Base-by-base conservation (phyloP, 2,329 filamentous ascomycete genomes). In the Monosporascus ibericus region DNA sequence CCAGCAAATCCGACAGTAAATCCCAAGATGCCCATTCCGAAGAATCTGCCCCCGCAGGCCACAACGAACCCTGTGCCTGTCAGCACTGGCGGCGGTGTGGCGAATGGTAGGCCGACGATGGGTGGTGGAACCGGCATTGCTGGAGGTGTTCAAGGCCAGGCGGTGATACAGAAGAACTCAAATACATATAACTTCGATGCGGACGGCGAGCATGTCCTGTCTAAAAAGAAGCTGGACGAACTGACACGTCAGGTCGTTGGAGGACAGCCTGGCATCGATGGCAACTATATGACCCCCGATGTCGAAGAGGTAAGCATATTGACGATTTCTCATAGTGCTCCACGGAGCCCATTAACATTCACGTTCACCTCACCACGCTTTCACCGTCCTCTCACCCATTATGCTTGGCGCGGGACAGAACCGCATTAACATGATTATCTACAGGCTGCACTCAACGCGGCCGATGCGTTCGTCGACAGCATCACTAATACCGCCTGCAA, bases 151-250 rank as follows among this genome's bases (percentile, higher is more conserved):
- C 88, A 96, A 80, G 86, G 86, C 49, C 91, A 96, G 64, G 92
- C 94, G 0, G 89, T 90, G 2, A 81, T 97, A 55, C 76, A 85
- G 51, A 92, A 91, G 65, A 83, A 90, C 44, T 90, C 91, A 0
- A 84, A 85, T 0, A 95, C 90, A 69, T 88, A 46, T 20, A 46
- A 90, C 52, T 85, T 96, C 53, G 92, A 97, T 67, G 89, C 90
- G 30, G 92, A 96, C 66, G 91, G 90, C 25, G 91, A 96, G 63
- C 86, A 92, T 44, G 88, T 99, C 1, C 77, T 99, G n/a, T 95
- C 88, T 74, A 96, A 96, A 81, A 95, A 95, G 75, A 97, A 96
- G 74, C 79, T 99, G 40, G 92, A 99, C 65, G 92, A 96, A 68
- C 79, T 99, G 38, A 92, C 97, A 8, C 84, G 92, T 48, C 92